phyloP scores from a whole-genome alignment of 1,284 basidiomycete genomes.

The Laetiporus sulphureus region DNA sequence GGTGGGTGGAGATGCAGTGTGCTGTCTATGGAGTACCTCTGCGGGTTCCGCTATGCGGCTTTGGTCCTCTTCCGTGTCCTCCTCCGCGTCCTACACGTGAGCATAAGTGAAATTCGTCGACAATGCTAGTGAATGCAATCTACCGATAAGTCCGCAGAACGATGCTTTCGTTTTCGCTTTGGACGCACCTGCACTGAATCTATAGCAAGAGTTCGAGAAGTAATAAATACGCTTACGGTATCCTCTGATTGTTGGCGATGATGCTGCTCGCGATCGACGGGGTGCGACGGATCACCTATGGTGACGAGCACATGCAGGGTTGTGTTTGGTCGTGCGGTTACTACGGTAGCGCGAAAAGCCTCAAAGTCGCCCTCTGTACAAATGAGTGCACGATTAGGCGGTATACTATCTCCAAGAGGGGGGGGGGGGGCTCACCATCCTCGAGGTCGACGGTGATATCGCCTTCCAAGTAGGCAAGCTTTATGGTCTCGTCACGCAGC shows the following conservation, averaged over 20 bases:
- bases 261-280: slow-evolving; percentile 1
- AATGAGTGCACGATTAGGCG: not conserved
- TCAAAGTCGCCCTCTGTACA: slow-evolving; percentile 68
- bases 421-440: slow-evolving; percentile 44
- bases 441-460: slow-evolving; percentile 56
- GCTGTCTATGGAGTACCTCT: no score
- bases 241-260: not conserved
- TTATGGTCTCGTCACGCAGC: slow-evolving; percentile 35
- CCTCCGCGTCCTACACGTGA: slow-evolving; percentile 13
- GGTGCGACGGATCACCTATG: slow-evolving; percentile 11
- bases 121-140: not conserved
- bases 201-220: not conserved
- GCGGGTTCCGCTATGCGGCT: no score
- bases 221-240: not conserved
- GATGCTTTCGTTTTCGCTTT: not conserved
- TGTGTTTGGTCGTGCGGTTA: slow-evolving; percentile 29
- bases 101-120: not conserved
- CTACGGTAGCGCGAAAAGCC: slow-evolving; percentile 58
- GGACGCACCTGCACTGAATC: not conserved
- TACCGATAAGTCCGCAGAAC: no score
- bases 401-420: slow-evolving; percentile 2
- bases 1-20: no score
- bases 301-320: slow-evolving; percentile 35
- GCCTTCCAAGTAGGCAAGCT: slow-evolving; percentile 51
- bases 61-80: not conserved